Percentiles rank a stretch among this genome's conserved stretches.
phyloP scores from a whole-genome alignment of 2,329 filamentous ascomycete genomes.

The Podosphaera fusca region DNA sequence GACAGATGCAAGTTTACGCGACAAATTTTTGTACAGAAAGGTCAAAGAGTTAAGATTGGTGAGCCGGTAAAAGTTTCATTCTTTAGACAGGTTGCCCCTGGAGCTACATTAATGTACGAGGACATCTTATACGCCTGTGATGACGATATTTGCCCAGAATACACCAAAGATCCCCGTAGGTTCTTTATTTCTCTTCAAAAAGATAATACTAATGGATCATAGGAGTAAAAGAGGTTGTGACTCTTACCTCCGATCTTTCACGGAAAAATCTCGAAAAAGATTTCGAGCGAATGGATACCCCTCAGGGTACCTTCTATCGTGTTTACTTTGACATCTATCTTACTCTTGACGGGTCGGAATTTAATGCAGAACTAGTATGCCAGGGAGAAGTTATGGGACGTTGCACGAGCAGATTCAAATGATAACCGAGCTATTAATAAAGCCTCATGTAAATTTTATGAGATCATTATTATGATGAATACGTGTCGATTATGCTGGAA shows the following conservation, averaged over 20 bases:
- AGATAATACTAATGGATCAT: conserved; percentile 13
- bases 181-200: conserved; percentile 14
- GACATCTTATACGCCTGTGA: conserved; percentile 95
- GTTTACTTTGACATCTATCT: conserved; percentile 65
- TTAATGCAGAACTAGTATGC: conserved; percentile 95
- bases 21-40: conserved; percentile 97
- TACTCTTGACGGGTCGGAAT: conserved; percentile 89
- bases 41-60: conserved; percentile 95
- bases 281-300: conserved; percentile 97
- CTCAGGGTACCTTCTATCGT: conserved; percentile 86
- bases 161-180: conserved; percentile 97
- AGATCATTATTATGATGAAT: not conserved
- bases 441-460: not conserved
- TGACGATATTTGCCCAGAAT: conserved; percentile 93
- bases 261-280: conserved; percentile 98
- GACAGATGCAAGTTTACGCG: conserved; percentile 96
- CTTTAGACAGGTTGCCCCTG: conserved; percentile 91
- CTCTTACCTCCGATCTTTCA: conserved; percentile 85
- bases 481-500: not conserved
- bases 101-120: conserved; percentile 97
- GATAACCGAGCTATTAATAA: not conserved
- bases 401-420: conserved; percentile 73
- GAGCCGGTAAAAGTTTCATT: conserved; percentile 98
- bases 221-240: conserved; percentile 99
- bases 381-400: conserved; percentile 98